Base-by-base conservation (phyloP, 202 grass and related monocot genomes). In the Musa balbisiana region DNA sequence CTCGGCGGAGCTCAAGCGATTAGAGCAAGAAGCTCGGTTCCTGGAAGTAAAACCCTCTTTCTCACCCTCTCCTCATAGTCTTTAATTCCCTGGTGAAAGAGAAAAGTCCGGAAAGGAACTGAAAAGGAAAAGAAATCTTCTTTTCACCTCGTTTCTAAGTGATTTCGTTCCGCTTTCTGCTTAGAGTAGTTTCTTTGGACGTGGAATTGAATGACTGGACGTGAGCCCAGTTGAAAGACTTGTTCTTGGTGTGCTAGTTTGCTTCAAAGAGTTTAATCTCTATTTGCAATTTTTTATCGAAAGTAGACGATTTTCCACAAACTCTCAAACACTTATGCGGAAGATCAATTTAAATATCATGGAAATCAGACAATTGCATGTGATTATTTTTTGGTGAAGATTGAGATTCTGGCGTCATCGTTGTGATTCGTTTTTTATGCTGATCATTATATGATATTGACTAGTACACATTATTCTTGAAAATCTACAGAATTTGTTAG, bases 1-100 rank as follows among this genome's bases (percentile, higher is more conserved):
- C 84, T 85, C 82, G 75, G 92, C 88, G 24, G 92, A 89, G 79
- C 92, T 92, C 86, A 89, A 86, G 84, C 88, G 88, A 69, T 85
- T 96, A 71, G 89, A 96, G 72, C 92, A 96, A 74, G 92, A 96
- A 64, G 80, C 89, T 11, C 84, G 85, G 64, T 96, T 96, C 72
- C 84, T 96, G 76, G 79, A 96, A 87, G 92, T 96, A 53, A 13
- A 43, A 59, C 73, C 0, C 55, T 19, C 24, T 59, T 54, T 58
- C 20, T 54, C 51, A 49, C 77, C 33, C 23, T 1, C 33, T 69
- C 64, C 66, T 10, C 12, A n/a, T 16, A 9, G 33, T 43, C 33
- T 65, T 64, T 65, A 20, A 65, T 22, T 24, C 63, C n/a, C 22
- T 20, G 0, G 21, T 11, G 26, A 25, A 65, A 25, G 20, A 64